Percentiles rank a stretch among this genome's conserved stretches.
These are phyloP conservation scores for Asclepias syriaca DNA, from an alignment of 257 asterid genomes.

Conservation along the genomic window DNA sequence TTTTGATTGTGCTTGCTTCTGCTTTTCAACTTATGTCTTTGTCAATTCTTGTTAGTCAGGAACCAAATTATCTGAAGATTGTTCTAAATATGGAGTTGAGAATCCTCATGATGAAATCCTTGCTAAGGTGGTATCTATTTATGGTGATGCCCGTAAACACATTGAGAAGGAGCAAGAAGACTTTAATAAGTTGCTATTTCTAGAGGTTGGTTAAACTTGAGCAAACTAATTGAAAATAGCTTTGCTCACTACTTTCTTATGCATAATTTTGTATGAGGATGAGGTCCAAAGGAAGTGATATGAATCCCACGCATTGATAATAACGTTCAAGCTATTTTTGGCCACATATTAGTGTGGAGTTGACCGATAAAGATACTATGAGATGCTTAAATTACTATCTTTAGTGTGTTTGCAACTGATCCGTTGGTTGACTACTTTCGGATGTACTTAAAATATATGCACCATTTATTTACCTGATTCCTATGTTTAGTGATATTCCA, in stretches of 20 bases:
- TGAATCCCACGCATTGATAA: background rate
- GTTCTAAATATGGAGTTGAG: constrained; percentile 76
- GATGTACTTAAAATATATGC: background rate
- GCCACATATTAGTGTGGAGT: background rate
- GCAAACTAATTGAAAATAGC: background rate
- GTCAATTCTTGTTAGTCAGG: constrained; percentile 50
- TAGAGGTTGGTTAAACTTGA: constrained; percentile 54
- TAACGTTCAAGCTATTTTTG: background rate
- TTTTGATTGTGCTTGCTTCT: background rate
- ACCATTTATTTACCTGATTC: background rate
- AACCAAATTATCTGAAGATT: constrained; percentile 90
- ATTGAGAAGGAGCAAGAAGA: constrained; percentile 97
- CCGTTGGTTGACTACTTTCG: background rate
- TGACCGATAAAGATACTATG: background rate
- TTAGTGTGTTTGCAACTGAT: background rate
- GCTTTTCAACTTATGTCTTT: constrained; percentile 6
- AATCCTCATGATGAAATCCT: constrained; percentile 72
- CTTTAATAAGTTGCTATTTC: constrained; percentile 59
- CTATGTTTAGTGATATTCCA: too few species aligned
- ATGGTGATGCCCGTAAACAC: constrained; percentile 89
- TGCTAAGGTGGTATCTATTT: constrained; percentile 79
- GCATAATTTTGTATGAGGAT: background rate
- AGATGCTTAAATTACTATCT: background rate
- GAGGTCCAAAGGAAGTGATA: background rate
- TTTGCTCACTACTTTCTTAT: background rate